A percentile compares a stretch with the other conserved stretches of the same genome.
Conservation (phyloP, 441 rosid genomes). For the Gossypium aridum region DNA sequence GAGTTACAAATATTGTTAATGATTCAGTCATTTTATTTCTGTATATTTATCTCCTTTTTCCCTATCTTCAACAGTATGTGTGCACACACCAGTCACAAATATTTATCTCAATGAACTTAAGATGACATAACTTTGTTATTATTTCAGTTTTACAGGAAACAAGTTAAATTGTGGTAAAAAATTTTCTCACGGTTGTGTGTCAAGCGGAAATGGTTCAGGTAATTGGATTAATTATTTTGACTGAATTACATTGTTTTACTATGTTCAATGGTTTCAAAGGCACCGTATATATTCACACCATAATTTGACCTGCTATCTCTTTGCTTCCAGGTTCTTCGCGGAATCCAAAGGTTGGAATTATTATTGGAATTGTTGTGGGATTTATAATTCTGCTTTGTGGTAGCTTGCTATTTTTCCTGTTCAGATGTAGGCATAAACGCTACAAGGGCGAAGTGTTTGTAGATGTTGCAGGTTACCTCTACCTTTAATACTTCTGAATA, state of each 20-base stretch:
- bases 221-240: conserved; percentile 5
- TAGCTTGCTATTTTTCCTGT: conserved; percentile 47
- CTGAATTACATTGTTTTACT: conserved; percentile 1
- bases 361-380: conserved; percentile 74
- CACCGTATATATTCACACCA: neutral
- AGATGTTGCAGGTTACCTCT: conserved; percentile 77
- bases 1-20: neutral
- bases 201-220: conserved; percentile 54
- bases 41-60: neutral
- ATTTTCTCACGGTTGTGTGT: conserved; percentile 45
- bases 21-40: conserved; percentile 9
- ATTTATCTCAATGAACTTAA: conserved; percentile 13
- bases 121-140: conserved; percentile 15
- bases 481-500: conserved; percentile 4
- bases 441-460: conserved; percentile 71
- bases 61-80: neutral
- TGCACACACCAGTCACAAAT: neutral
- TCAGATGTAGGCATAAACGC: conserved; percentile 59
- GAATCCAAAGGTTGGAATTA: conserved; percentile 65
- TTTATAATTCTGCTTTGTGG: conserved; percentile 38
- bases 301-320: conserved; percentile 8
- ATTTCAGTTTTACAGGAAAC: conserved; percentile 70
- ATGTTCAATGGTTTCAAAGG: conserved; percentile 6
- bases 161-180: conserved; percentile 55
- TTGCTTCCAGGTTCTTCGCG: conserved; percentile 47